Conservation (phyloP, 768 basidiomycete genomes). For the Hypholoma fasciculare region DNA sequence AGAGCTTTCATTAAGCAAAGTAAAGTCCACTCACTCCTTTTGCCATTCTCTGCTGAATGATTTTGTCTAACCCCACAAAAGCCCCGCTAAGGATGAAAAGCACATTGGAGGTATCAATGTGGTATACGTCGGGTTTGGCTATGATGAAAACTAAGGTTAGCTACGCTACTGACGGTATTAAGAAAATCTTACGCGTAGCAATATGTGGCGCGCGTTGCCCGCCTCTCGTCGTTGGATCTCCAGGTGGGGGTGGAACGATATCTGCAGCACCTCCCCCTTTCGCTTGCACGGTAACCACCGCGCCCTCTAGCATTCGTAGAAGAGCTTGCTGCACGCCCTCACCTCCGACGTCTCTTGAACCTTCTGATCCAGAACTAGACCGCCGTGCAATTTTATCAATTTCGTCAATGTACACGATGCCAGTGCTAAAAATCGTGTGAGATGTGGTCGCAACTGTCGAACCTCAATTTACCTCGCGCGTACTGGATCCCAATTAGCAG, state of each 20-base stretch:
- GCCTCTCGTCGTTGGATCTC: slow-evolving; percentile 47
- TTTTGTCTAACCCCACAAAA: slow-evolving; percentile 85
- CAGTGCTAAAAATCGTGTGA: slow-evolving; percentile 53
- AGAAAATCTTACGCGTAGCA: slow-evolving; percentile 29
- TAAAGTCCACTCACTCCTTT: slow-evolving; percentile 69
- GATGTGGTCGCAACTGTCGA: neutral
- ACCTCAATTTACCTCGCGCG: slow-evolving; percentile 66
- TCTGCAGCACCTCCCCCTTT: slow-evolving; percentile 57
- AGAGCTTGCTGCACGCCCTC: slow-evolving; percentile 96
- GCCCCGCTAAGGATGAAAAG: slow-evolving; percentile 96
- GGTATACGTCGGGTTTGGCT: slow-evolving; percentile 67
- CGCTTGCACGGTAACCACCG: slow-evolving; percentile 77
- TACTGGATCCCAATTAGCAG: slow-evolving; percentile 84
- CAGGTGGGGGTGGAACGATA: slow-evolving; percentile 36
- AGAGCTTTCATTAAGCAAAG: neutral
- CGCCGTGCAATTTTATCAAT: slow-evolving; percentile 89
- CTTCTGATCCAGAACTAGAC: slow-evolving; percentile 57
- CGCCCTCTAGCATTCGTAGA: slow-evolving; percentile 93
- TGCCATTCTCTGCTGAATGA: slow-evolving; percentile 77
- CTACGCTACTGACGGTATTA: neutral
- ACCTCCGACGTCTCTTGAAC: slow-evolving; percentile 86
- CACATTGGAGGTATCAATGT: slow-evolving; percentile 87
- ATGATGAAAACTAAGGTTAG: slow-evolving; percentile 3
- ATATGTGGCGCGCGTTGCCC: slow-evolving; percentile 49
- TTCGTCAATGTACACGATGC: slow-evolving; percentile 97